These are phyloP conservation scores for Hura crepitans DNA, from an alignment of 441 rosid genomes.

Conservation along the genomic window DNA sequence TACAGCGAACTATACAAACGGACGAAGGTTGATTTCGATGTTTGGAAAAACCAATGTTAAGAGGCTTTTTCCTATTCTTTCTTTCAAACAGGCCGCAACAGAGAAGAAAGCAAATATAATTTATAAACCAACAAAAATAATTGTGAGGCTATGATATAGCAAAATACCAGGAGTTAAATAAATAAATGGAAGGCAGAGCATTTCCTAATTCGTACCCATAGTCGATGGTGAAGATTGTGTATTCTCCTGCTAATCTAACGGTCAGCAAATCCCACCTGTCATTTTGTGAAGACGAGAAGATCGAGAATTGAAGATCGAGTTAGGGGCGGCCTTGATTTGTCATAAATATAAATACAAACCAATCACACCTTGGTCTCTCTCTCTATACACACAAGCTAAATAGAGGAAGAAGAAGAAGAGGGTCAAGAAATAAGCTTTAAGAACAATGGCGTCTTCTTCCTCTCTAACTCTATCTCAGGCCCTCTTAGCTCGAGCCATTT, in stretches of 20 bases:
- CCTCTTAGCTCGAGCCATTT: constrained; percentile 56
- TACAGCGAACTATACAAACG: not conserved
- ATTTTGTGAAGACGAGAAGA: constrained; percentile 30
- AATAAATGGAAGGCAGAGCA: constrained; percentile 42
- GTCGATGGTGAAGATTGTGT: constrained; percentile 44
- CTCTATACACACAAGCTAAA: not conserved
- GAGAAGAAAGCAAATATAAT: not conserved
- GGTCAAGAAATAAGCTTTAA: too few relatives aligned
- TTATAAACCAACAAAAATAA: not conserved
- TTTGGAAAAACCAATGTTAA: constrained; percentile 16
- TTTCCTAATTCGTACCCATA: constrained; percentile 28
- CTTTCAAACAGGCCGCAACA: not conserved
- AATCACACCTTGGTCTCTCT: not conserved
- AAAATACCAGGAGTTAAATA: not conserved
- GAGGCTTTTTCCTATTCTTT: not conserved
- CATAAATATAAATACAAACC: constrained; percentile 1
- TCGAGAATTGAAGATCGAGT: constrained; percentile 28
- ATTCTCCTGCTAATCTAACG: constrained; percentile 43
- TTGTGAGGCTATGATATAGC: not conserved
- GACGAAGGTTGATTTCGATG: not conserved
- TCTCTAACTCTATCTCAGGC: constrained; percentile 78
- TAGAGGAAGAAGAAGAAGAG: not conserved
- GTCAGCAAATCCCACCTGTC: constrained; percentile 36
- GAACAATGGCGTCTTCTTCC: constrained; percentile 69
- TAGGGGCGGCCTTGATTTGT: constrained; percentile 22